phyloP scores from a whole-genome alignment of 192 early-diverging fungal species.

The Kickxella alabastrina region DNA sequence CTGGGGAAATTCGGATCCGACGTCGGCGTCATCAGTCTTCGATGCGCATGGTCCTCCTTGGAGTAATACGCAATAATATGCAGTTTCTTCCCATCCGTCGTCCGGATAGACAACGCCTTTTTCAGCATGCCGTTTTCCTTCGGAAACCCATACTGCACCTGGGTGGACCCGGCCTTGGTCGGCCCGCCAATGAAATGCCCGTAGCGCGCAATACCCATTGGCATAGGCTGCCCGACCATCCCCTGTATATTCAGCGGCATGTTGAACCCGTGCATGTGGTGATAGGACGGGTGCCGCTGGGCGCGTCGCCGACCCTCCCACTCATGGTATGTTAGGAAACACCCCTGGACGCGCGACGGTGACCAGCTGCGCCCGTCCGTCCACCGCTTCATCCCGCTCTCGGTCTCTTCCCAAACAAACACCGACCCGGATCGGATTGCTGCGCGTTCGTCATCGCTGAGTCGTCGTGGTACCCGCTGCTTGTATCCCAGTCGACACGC shows the following conservation, averaged over 20 bases:
- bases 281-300: constrained; percentile 49
- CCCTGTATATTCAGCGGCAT: constrained; percentile 34
- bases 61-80: constrained; percentile 91
- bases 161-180: constrained; percentile 48
- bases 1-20: constrained; percentile 60
- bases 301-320: constrained; percentile 63
- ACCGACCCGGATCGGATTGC: constrained; percentile 80
- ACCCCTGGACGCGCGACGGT: constrained; percentile 80
- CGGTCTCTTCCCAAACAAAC: constrained; percentile 89
- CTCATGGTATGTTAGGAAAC: constrained; percentile 87
- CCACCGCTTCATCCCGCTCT: constrained; percentile 90
- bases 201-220: constrained; percentile 53
- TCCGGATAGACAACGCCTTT: constrained; percentile 83
- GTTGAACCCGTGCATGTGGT: constrained; percentile 38
- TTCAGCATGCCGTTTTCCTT: constrained; percentile 83
- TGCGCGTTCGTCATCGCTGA: constrained; percentile 78
- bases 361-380: constrained; percentile 90
- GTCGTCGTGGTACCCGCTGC: constrained; percentile 71
- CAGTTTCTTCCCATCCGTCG: constrained; percentile 71
- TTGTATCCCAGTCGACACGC: constrained; percentile 75
- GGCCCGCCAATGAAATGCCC: constrained; percentile 52
- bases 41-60: constrained; percentile 66
- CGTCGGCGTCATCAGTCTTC: constrained; percentile 65
- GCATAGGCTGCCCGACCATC: constrained; percentile 31
- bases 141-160: constrained; percentile 53